Evolutionary conservation across 2,329 filamentous ascomycete species (phyloP), one percentile per base, ranked within the genome.

Genomic region (Pyricularia sp.): DNA sequence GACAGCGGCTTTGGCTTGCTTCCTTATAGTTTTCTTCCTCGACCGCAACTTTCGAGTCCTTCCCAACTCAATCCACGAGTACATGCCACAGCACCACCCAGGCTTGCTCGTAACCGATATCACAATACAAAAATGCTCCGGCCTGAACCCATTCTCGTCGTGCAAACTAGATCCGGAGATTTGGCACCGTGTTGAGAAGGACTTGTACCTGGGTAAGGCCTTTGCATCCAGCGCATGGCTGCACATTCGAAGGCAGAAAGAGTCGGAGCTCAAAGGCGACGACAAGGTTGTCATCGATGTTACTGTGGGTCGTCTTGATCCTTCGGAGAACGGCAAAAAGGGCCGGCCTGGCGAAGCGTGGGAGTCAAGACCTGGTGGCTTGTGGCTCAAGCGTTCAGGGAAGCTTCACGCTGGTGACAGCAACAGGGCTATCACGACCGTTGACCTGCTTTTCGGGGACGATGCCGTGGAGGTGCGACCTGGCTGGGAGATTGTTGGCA

Each of bases 121-220:
- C 66, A 90, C 87, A 40, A 82, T 96, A 68, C 83, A 84, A 22
- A 88, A 83, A 63, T 97, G 93, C 77, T 91, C 88, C 9, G 82
- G 82, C 13, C 71, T 94, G 64, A 94, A 93, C 72, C 73, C 84
- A 33, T 88, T 93, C 66, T 88, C 88, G 4, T 88, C 83, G 60
- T 96, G 91, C 78, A 86, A 86, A 68, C 83, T 94, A 67, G 88
- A 94, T 71, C 70, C 85, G 59, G 79, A 84, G 65, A 72, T 77
- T 67, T 97, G 93, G 93, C 87, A 91, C 70, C 88, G 90, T 62
- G 80, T 97, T 67, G 89, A 96, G 69, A 97, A 96, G 77, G 91
- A 97, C 72, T 82, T 97, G 0, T 94, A 91, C 73, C 83, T 97
- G 22, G 85, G 85, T 67, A 84, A 83, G 66, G 84, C 86, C 63